Evolutionary conservation across 2,329 filamentous ascomycete genomes (phyloP), one percentile per base, ranked within the genome.

Genomic region (Thermoascus crustaceus): DNA sequence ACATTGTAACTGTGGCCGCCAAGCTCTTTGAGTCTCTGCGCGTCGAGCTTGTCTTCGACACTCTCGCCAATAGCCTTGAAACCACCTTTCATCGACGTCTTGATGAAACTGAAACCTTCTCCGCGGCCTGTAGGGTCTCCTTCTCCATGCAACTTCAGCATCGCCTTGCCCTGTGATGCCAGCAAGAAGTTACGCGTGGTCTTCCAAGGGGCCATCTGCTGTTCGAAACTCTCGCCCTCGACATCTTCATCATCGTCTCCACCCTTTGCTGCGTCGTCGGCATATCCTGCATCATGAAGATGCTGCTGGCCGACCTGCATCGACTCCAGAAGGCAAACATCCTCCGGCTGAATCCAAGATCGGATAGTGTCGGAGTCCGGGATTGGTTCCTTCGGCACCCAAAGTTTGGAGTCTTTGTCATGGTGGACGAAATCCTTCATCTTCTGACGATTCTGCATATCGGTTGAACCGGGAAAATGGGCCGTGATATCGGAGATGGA

Each of bases 1-100:
- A 98, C 91, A 45, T 98, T 98, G 67, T 98, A 98, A 48, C 85
- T 88, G 62, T 98, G 91, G 0, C 91, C 91, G 37, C 87, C 87
- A 45, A 73, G 68, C 38, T 80, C 75, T 45, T 78, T 78, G 39
- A 71, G 62, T 43, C 69, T 67, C 51, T 91, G 89, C 10, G 84
- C 84, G 54, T 88, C 85, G 44, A 91, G 78, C 57, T 88, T 85
- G 42, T 88, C 83, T 52, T 86, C 83, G 42, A 88, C 85, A 52
- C 85, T 88, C 58, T 94, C 86, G 13, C 86, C 87, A 17, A 93
- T 76, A 13, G 87, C 82, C 54, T 88, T 85, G 60, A 95, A 98
- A 0, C 91, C 91, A 42, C 91, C 91, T 63, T 98, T 98, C 91
- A 98, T 98, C 1, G 86, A 94, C 0, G 88, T 95, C 54, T 91